These are phyloP conservation scores for Hyaloscypha hepaticicola DNA, from an alignment of 495 filamentous ascomycete genomes.

Conservation along the genomic window DNA sequence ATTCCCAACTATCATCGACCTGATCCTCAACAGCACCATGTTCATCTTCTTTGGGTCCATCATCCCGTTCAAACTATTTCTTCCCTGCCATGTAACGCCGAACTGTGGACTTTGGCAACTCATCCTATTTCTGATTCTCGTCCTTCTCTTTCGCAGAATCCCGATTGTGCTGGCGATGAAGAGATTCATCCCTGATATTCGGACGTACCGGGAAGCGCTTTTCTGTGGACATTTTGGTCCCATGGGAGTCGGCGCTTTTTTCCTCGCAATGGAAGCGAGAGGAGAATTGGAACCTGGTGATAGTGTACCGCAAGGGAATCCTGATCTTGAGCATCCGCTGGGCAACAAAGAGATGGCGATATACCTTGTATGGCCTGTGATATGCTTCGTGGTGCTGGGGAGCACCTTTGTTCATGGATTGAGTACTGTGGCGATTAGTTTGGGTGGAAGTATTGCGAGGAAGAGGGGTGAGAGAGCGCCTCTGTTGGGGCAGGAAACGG, in stretches of 20 bases:
- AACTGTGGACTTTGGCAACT: conserved; percentile 39
- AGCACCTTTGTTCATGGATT: conserved; percentile 49
- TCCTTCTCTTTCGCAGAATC: conserved; percentile 46
- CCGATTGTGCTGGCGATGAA: conserved; percentile 46
- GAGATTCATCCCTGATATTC: conserved; percentile 42
- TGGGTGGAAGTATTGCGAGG: conserved; percentile 41
- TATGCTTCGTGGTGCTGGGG: conserved; percentile 48
- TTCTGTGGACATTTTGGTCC: conserved; percentile 54
- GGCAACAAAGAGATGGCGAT: conserved; percentile 34
- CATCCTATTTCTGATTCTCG: conserved; percentile 40
- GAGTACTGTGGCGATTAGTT: conserved; percentile 42
- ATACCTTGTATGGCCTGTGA: conserved; percentile 47
- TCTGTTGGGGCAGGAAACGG: conserved; percentile 41
- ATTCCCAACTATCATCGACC: conserved; percentile 44
- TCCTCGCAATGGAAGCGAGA: conserved; percentile 51
- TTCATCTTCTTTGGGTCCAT: conserved; percentile 51
- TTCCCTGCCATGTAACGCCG: conserved; percentile 33
- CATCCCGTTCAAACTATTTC: conserved; percentile 47
- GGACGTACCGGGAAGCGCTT: conserved; percentile 47
- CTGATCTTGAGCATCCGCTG: conserved; percentile 30
- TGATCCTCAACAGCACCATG: conserved; percentile 47
- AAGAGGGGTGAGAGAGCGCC: conserved; percentile 41
- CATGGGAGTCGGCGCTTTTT: conserved; percentile 52
- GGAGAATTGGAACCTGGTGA: conserved; percentile 44
- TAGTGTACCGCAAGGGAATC: conserved; percentile 35